These are phyloP conservation scores for Apiospora arundinis DNA, from an alignment of 2,329 filamentous ascomycete species.

Conservation along the genomic window DNA sequence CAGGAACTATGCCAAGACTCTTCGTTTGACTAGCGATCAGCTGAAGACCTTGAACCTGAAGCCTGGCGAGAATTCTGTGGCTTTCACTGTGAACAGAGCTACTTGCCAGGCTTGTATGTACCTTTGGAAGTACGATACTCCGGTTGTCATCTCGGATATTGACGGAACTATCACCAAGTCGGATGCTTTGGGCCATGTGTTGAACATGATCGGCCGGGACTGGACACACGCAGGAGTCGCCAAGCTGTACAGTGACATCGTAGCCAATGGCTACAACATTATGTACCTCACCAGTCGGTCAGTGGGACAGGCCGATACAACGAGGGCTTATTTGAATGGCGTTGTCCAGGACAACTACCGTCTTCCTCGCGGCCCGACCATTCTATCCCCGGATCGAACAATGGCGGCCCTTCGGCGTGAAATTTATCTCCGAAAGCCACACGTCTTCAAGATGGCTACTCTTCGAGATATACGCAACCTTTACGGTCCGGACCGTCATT, in stretches of 20 bases:
- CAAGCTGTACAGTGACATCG: conserved; percentile 96
- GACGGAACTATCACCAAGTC: conserved; percentile 99
- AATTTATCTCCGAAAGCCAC: conserved; percentile 92
- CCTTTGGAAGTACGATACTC: conserved; percentile 88
- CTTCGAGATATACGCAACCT: conserved; percentile 90
- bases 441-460: conserved; percentile 99
- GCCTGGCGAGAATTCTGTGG: conserved; percentile 88
- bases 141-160: conserved; percentile 97
- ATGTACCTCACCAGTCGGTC: conserved; percentile 96
- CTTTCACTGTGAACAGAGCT: conserved; percentile 94
- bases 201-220: conserved; percentile 96
- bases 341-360: conserved; percentile 87
- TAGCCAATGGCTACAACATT: conserved; percentile 96
- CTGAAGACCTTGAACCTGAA: conserved; percentile 84
- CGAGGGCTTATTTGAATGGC: conserved; percentile 86
- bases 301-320: conserved; percentile 91
- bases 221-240: conserved; percentile 98
- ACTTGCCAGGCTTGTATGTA: conserved; percentile 94
- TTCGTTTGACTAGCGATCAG: conserved; percentile 94
- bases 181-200: conserved; percentile 88
- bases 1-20: conserved; percentile 93
- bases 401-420: conserved; percentile 92
- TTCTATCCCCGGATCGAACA: conserved; percentile 92
- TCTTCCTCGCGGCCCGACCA: conserved; percentile 88
- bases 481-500: conserved; percentile 77